These are phyloP conservation scores for Paramyrothecium roridum DNA, from an alignment of 2,329 filamentous ascomycete genomes.

Conservation along the genomic window DNA sequence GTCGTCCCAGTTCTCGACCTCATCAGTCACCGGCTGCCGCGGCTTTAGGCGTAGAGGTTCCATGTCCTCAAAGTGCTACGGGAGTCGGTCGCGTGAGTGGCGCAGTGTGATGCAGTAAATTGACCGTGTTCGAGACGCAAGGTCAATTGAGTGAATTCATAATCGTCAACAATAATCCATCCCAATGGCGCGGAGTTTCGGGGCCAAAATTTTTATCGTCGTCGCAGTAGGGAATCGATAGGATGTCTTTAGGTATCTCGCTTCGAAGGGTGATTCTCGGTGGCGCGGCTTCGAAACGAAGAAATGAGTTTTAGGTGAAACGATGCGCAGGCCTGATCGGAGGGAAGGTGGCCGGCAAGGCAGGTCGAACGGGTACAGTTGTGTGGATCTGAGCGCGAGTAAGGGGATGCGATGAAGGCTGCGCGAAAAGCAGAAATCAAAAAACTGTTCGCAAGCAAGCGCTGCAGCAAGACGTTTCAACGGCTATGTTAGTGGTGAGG, in stretches of 20 bases:
- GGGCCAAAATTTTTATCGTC: not conserved
- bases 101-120: not conserved
- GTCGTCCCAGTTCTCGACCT: conserved; percentile 77
- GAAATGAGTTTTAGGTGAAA: no score
- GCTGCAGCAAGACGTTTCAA: not conserved
- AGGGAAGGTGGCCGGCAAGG: not conserved
- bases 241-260: no score
- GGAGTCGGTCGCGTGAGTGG: conserved; percentile 4
- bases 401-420: not conserved
- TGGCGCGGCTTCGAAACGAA: not conserved
- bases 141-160: conserved; percentile 1
- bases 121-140: not conserved
- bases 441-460: not conserved
- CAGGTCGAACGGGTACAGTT: not conserved
- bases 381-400: not conserved
- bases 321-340: no score
- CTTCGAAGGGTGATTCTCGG: not conserved
- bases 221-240: not conserved
- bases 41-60: conserved; percentile 52
- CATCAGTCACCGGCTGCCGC: conserved; percentile 52
- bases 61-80: conserved; percentile 35
- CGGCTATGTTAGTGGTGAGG: not conserved
- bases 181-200: not conserved
- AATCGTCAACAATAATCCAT: not conserved
- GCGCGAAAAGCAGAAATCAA: not conserved